Conservation (phyloP, 768 basidiomycete species). For the Suillus subalutaceus region DNA sequence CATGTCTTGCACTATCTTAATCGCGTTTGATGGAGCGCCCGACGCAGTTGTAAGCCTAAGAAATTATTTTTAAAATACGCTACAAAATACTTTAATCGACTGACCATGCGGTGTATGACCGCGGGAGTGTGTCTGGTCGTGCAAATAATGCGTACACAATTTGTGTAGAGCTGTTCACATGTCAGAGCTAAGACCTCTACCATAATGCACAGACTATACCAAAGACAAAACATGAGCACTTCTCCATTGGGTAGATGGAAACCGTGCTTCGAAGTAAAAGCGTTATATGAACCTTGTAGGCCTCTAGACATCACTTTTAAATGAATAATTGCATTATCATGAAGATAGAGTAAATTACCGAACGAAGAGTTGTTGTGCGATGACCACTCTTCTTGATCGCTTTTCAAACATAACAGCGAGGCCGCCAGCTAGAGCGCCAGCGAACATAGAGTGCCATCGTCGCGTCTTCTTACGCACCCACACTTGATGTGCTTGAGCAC, state of each 20-base stretch:
- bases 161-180: slow-evolving; percentile 66
- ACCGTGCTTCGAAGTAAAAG: slow-evolving; percentile 65
- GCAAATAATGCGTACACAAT: slow-evolving; percentile 82
- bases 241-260: slow-evolving; percentile 82
- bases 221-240: slow-evolving; percentile 76
- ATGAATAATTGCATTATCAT: background rate
- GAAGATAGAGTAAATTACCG: slow-evolving; percentile 43
- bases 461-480: slow-evolving; percentile 69
- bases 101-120: slow-evolving; percentile 75
- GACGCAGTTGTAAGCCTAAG: slow-evolving; percentile 73
- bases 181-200: background rate
- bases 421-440: slow-evolving; percentile 76
- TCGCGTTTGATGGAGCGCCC: slow-evolving; percentile 58
- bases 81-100: slow-evolving; percentile 14
- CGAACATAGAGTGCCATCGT: slow-evolving; percentile 79
- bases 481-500: slow-evolving; percentile 61
- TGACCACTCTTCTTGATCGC: slow-evolving; percentile 58
- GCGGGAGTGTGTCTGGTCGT: slow-evolving; percentile 83
- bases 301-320: slow-evolving; percentile 51
- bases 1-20: slow-evolving; percentile 63
- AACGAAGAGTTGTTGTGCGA: slow-evolving; percentile 90
- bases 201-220: slow-evolving; percentile 41
- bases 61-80: background rate
- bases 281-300: slow-evolving; percentile 87
- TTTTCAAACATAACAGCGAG: slow-evolving; percentile 81